Evolutionary conservation across 257 asterid genomes (phyloP), one percentile per base, ranked within the genome.

Genomic region (Capsicum baccatum): DNA sequence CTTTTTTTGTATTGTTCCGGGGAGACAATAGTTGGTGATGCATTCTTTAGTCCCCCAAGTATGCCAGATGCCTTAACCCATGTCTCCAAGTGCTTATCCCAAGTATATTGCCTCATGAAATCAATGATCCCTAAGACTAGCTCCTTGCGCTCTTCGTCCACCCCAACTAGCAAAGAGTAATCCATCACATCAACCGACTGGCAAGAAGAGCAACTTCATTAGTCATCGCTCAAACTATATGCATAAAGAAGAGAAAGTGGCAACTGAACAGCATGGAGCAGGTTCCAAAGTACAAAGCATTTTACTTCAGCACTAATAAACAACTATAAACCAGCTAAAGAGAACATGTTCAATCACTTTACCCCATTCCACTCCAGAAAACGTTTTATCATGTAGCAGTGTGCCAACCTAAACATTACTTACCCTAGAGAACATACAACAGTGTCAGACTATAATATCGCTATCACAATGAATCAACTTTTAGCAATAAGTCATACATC

Each of bases 1-100:
- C 99, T 92, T 90, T 91, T 97, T 94, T 95, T 97, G 92, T 97
- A 97, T 85, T 97, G 97, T 80, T 88, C 91, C 0, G 99, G 99
- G 14, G 99, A 97, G 70, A 97, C 81, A 44, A 97, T 92, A 0
- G 99, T 95, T 42, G 99, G 99, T 33, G 98, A 90, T 85, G 94
- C 97, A 86, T 94, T 94, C 84, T 87, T 97, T 1, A 96, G 98
- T 6, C 99, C 98, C 16, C 99, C 99, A 11, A 95, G 94, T 54
- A 95, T 94, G 6, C 99, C 99, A 9, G 97, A 90, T 1, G 98
- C 94, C 87, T 95, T 95, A n/a, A 94, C 98, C 97, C 99, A 95
- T 42, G 97, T 95, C 95, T 97, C 99, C 93, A 95, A 83, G 55
- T 95, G 99, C 91, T 97, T 97, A 92, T 97, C 99, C 99, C 98